These are phyloP conservation scores for Cladorrhinum samala DNA, from an alignment of 495 filamentous ascomycete species.

Conservation along the genomic window DNA sequence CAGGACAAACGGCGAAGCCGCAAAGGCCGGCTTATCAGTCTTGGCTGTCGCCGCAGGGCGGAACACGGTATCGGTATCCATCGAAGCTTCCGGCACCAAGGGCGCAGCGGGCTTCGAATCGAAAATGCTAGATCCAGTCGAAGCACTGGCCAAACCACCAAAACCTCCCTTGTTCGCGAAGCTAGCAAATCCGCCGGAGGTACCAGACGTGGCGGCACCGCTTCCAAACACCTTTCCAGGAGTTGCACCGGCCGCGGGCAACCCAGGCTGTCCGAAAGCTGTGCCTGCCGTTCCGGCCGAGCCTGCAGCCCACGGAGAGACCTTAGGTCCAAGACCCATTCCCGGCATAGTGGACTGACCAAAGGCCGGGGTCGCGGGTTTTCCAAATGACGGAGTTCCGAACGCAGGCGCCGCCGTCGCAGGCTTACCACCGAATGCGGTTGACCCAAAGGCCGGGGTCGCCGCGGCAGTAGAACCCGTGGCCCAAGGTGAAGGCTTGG, in stretches of 20 bases:
- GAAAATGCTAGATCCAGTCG: slow-evolving; percentile 42
- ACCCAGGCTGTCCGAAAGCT: slow-evolving; percentile 37
- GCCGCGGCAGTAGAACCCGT: slow-evolving; percentile 20
- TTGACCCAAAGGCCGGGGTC: slow-evolving; percentile 35
- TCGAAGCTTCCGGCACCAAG: slow-evolving; percentile 37
- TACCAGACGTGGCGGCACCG: slow-evolving; percentile 16
- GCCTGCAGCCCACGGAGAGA: slow-evolving; percentile 39
- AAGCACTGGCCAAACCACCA: slow-evolving; percentile 37
- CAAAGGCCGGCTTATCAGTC: slow-evolving; percentile 45
- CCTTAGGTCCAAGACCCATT: slow-evolving; percentile 27
- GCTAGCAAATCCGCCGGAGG: slow-evolving; percentile 50
- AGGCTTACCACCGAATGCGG: slow-evolving; percentile 34
- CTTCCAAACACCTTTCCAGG: slow-evolving; percentile 33
- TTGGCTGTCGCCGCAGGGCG: slow-evolving; percentile 29
- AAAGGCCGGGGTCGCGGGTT: slow-evolving; percentile 43
- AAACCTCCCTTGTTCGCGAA: slow-evolving; percentile 58
- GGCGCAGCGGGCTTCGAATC: slow-evolving; percentile 35
- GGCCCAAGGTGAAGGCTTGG: slow-evolving; percentile 38
- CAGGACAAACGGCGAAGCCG: slow-evolving; percentile 61
- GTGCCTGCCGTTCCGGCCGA: slow-evolving; percentile 23
- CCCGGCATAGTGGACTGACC: slow-evolving; percentile 38
- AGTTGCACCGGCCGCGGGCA: slow-evolving; percentile 16
- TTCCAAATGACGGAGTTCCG: slow-evolving; percentile 32
- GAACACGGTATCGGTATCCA: slow-evolving; percentile 38
- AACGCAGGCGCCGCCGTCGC: slow-evolving; percentile 27